These are phyloP conservation scores for Mycena alexandri DNA, from an alignment of 768 basidiomycete species.

Conservation along the genomic window DNA sequence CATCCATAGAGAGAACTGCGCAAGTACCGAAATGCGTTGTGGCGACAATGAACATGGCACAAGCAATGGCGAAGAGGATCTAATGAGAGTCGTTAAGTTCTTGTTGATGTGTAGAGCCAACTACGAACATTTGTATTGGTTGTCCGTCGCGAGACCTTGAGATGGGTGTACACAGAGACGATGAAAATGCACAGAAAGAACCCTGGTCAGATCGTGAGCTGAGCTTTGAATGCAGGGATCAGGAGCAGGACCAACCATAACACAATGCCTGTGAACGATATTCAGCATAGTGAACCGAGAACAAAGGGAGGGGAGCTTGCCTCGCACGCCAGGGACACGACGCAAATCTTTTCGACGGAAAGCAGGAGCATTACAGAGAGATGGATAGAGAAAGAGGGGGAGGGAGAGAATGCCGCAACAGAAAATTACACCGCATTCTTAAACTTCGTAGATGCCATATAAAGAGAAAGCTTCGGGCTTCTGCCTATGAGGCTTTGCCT, in stretches of 20 bases:
- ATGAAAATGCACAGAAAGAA: conserved; percentile 18
- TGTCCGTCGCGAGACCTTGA: conserved; percentile 9
- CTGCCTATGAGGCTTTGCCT: background rate
- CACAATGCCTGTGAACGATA: conserved; percentile 1
- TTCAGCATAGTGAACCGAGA: background rate
- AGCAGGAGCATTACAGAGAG: conserved; percentile 5
- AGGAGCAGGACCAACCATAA: conserved; percentile 11
- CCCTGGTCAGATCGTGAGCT: background rate
- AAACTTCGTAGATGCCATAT: background rate
- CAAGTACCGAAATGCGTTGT: conserved; percentile 18
- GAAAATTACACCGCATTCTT: background rate
- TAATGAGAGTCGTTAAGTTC: background rate
- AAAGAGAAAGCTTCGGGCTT: background rate
- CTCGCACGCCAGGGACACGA: conserved; percentile 16
- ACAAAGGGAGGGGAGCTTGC: background rate
- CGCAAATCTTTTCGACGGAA: conserved; percentile 5
- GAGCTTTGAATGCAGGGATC: too few relatives aligned
- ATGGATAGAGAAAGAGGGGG: background rate
- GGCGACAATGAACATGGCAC: conserved; percentile 16
- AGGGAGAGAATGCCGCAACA: background rate
- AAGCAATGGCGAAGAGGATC: conserved; percentile 20
- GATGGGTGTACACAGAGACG: conserved; percentile 10
- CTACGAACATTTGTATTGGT: conserved; percentile 6
- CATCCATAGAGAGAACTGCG: background rate
- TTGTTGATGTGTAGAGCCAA: too few relatives aligned